Evolutionary conservation across 2,329 filamentous ascomycete species (phyloP).

Genomic region (Sporothrix protearum): DNA sequence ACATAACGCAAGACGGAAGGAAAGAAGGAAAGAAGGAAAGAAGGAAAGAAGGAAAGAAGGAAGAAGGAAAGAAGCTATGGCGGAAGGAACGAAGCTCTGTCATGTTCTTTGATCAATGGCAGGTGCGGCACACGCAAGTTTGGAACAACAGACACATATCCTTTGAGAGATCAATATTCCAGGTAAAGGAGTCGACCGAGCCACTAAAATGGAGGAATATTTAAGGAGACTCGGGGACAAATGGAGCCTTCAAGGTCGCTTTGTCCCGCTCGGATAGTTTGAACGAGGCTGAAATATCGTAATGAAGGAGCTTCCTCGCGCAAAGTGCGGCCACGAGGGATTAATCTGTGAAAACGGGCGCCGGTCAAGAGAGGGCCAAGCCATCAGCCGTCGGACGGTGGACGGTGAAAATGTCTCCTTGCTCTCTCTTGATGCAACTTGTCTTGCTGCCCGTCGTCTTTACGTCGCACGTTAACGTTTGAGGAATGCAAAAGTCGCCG

Average conservation of each 20-base stretch:
- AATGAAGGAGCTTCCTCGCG: background rate
- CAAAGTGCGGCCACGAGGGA: constrained; percentile 13
- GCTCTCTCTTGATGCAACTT: no score
- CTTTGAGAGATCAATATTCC: background rate
- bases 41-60: no score
- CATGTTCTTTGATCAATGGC: background rate
- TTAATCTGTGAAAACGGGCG: constrained; percentile 11
- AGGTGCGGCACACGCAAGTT: background rate
- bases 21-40: no score
- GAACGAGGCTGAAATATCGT: constrained; percentile 5
- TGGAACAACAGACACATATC: background rate
- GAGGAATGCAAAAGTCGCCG: constrained; percentile 5
- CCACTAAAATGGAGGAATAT: background rate
- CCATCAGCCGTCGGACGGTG: background rate
- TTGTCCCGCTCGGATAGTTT: background rate
- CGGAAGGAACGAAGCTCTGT: background rate
- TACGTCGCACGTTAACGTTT: background rate
- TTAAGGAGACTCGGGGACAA: background rate
- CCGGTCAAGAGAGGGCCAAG: background rate
- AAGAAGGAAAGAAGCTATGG: no score
- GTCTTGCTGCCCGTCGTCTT: background rate
- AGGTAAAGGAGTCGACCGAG: background rate
- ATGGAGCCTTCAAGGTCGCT: background rate
- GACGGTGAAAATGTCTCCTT: background rate
- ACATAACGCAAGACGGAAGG: background rate